Base-by-base conservation (phyloP, 192 early-diverging fungal genomes). In the Allomyces arbusculus region DNA sequence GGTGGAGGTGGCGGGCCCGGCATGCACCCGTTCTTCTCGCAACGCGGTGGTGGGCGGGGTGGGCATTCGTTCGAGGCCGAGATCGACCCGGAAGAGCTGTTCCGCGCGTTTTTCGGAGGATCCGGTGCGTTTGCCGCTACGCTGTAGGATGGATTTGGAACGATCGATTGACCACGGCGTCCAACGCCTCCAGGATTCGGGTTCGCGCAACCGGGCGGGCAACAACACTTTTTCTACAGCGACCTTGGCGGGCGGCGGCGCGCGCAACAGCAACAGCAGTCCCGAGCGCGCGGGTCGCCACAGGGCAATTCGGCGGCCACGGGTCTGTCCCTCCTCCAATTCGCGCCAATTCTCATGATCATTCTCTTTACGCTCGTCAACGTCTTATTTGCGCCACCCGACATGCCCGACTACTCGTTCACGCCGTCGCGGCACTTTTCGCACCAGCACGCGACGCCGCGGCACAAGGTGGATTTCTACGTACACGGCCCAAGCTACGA, bases 21-120 rank as follows among this genome's bases (percentile, higher is more conserved):
- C 28, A 68, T 68, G 62, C 68, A 75, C 50, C 72, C 68, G 65
- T 68, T 28, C 63, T 65, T 44, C 68, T 72, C 45, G 67, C 70
- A 44, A 43, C 62, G 25, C 66, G 64, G 24, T 75, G 64, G 24
- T 75, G 61, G 0, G 63, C 61, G 25, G 44, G 66, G 45, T 62
- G 63, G 10, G 63, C 66, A 1, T 58, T 64, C 33, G 63, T 72
- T 77, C 61, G 80, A 78, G 62, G 83, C 87, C 19, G 94, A 95
- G 70, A 80, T 95, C 24, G 84, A 82, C 22, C 92, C 94, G 10
- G 94, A 97, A 72, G 94, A 97, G 44, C 69, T 97, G 23, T 93
- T 97, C 74, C 91, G 92, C 70, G 92, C 92, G 88, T 97, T 97
- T 68, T 94, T 97, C 74, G 87, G 88, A 3, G 83, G 82, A 23